Percentiles rank a stretch among this genome's conserved stretches.
phyloP scores from a whole-genome alignment of 2,329 filamentous ascomycete genomes.

The Sarocladiaceae sp. region DNA sequence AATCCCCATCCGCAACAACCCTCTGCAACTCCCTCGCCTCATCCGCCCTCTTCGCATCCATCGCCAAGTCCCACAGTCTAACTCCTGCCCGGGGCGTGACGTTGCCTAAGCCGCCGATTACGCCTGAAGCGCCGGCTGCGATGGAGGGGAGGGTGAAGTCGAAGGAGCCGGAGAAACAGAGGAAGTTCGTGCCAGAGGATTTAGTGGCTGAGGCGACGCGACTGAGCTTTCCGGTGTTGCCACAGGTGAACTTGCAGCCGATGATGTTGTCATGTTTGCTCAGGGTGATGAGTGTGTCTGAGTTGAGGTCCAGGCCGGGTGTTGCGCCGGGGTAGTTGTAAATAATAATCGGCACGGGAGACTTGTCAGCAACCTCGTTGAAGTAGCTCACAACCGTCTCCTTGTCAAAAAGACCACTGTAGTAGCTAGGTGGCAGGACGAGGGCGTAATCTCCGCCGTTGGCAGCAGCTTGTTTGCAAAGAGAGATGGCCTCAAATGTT shows the following conservation, averaged over 20 bases:
- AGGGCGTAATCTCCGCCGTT: constrained; percentile 73
- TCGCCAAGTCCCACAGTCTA: constrained; percentile 56
- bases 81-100: constrained; percentile 65
- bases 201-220: constrained; percentile 56
- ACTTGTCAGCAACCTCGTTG: constrained; percentile 55
- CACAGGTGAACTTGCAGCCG: constrained; percentile 66
- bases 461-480: constrained; percentile 64
- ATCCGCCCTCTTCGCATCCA: constrained; percentile 44
- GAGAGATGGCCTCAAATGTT: constrained; percentile 65
- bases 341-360: constrained; percentile 62
- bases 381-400: constrained; percentile 63
- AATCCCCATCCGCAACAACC: constrained; percentile 63
- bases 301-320: constrained; percentile 59
- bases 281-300: constrained; percentile 56
- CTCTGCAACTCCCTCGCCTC: constrained; percentile 64
- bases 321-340: constrained; percentile 68
- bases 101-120: constrained; percentile 70
- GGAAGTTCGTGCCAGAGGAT: constrained; percentile 44
- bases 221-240: constrained; percentile 67
- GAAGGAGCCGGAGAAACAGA: constrained; percentile 68
- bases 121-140: constrained; percentile 64
- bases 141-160: constrained; percentile 69
- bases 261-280: constrained; percentile 61
- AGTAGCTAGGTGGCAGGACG: constrained; percentile 73
- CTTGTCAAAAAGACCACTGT: constrained; percentile 58